Evolutionary conservation across 1,284 basidiomycete species (phyloP), one percentile per base, ranked within the genome.

Genomic region (Phenoliferia sp.): DNA sequence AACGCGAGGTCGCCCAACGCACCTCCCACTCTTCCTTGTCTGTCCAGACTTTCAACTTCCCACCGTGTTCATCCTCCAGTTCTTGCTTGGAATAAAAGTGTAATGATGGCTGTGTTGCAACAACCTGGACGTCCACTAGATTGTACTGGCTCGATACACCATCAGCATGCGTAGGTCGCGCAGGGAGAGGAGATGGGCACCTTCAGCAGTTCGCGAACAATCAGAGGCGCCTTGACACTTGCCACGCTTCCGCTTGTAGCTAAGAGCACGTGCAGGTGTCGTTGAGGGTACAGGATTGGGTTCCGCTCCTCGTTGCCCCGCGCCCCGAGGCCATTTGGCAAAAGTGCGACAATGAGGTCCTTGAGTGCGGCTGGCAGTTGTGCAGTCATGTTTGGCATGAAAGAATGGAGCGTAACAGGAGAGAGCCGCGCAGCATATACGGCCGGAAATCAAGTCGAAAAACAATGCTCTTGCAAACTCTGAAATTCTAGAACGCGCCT

Each of bases 231-330:
- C 77, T 98, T 98, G 76, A 99, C 85, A 62, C 91, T 92, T 0
- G 95, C 95, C 0, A 99, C 95, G 74, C 92, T 95, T 16, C 95
- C 94, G 0, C 92, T 92, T 0, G 89, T 87, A 61, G 95, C 88
- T 52, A 99, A 81, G 7, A 98, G 81, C 48, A 97, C 85, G 77
- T 97, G 82, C 56, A 81, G 59, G 26, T 58, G 61, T 52, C 75
- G 70, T 35, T 59, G 16, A 1, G 75, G 75, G 62, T 73, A 76
- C 28, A 56, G 34, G 34, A 65, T 26, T 10, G 72, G 69, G 56
- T 70, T 59, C 12, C 59, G 54, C 59, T 72, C 70, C 61, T 72
- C 65, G 66, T 73, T 69, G 28, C 72, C 72, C 1, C 31, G 29
- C 22, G 72, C 66, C 60, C 72, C 72, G 48, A 73, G 66, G 22